Evolutionary conservation across 352 stramenopile species (phyloP).

Genomic region (Saprolegnia parasitica): DNA sequence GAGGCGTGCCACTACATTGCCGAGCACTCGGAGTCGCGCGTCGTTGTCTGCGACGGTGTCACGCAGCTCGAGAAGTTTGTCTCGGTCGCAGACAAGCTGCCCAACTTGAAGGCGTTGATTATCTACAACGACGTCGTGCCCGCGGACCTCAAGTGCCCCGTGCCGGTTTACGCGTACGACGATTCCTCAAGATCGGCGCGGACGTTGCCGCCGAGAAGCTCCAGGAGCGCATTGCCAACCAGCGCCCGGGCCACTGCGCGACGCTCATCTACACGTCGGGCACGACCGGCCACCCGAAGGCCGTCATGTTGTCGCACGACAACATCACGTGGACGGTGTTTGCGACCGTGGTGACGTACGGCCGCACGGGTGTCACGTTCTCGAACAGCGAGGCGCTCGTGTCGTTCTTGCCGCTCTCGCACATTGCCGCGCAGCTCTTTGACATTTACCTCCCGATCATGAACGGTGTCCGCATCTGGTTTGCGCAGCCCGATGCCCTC

Average conservation of each 20-base stretch:
- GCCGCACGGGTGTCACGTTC: constrained; percentile 52
- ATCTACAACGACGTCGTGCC: constrained; percentile 85
- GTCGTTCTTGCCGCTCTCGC: constrained; percentile 86
- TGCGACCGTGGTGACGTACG: constrained; percentile 59
- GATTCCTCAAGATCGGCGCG: constrained; percentile 74
- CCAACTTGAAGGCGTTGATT: constrained; percentile 91
- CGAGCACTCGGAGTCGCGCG: constrained; percentile 88
- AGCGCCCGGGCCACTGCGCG: constrained; percentile 84
- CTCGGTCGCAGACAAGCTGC: constrained; percentile 76
- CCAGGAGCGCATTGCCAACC: constrained; percentile 61
- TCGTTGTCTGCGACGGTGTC: constrained; percentile 91
- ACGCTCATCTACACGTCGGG: constrained; percentile 94
- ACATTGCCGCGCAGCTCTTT: constrained; percentile 84
- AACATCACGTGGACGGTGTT: constrained; percentile 87
- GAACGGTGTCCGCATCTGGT: constrained; percentile 70
- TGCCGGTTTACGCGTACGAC: constrained; percentile 74
- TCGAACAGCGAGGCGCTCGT: constrained; percentile 68
- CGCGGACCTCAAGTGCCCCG: constrained; percentile 53
- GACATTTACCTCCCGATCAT: constrained; percentile 80
- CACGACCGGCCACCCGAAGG: constrained; percentile 93
- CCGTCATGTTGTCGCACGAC: constrained; percentile 95
- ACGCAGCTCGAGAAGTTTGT: constrained; percentile 94
- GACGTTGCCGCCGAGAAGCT: constrained; percentile 60
- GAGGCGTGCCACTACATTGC: constrained; percentile 90
- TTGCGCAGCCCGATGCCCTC: constrained; percentile 85